These are phyloP conservation scores for Cryptosporidium bovis DNA, from an alignment of 169 alveolate species.

Conservation along the genomic window DNA sequence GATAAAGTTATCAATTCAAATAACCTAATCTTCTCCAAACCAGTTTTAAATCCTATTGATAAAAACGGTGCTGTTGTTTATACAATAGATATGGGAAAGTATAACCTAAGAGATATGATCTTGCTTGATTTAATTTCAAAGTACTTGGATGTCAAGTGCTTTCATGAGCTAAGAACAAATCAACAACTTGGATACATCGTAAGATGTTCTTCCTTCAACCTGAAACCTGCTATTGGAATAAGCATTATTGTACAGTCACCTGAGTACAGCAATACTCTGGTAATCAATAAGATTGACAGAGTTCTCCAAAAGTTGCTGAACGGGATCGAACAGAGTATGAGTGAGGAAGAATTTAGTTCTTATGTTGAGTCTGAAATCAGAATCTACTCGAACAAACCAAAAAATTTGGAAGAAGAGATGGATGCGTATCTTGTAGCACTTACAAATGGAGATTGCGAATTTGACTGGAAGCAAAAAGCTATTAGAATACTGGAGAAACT, in stretches of 20 bases:
- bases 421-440: constrained; percentile 12
- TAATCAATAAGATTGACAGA: constrained; percentile 22
- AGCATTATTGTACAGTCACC: constrained; percentile 41
- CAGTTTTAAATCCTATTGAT: not conserved
- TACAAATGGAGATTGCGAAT: constrained; percentile 38
- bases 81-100: not conserved
- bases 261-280: constrained; percentile 33
- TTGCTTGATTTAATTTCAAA: not conserved
- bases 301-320: constrained; percentile 17
- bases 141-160: not conserved
- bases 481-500: constrained; percentile 16
- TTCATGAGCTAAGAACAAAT: constrained; percentile 39
- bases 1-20: constrained; percentile 15
- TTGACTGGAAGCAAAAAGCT: constrained; percentile 52
- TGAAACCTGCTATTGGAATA: constrained; percentile 69
- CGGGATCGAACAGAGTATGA: constrained; percentile 8
- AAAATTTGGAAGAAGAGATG: constrained; percentile 51
- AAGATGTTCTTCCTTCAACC: constrained; percentile 4
- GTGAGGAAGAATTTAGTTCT: constrained; percentile 17
- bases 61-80: not conserved
- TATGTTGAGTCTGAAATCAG: constrained; percentile 45
- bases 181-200: constrained; percentile 65
- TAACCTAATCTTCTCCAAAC: constrained; percentile 22
- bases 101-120: not conserved
- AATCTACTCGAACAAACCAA: constrained; percentile 51